A percentile compares a stretch with the other conserved stretches of the same genome.
These are phyloP conservation scores for Pterula multifida DNA, from an alignment of 1,284 basidiomycete genomes.

Conservation along the genomic window DNA sequence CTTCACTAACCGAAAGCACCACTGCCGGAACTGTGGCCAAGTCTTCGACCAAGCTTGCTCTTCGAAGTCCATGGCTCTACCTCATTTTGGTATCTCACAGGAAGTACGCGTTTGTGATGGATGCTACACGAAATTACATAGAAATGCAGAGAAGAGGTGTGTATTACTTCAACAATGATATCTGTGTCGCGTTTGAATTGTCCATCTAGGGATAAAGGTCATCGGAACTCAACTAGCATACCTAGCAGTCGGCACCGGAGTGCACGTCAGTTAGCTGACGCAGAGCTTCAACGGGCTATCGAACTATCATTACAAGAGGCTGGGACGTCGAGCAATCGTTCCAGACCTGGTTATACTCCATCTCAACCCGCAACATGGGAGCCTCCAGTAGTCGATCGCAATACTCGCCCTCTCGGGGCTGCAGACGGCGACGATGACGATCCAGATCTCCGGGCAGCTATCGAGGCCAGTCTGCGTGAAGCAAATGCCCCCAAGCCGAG, in stretches of 20 bases:
- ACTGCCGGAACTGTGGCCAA: slow-evolving; percentile 96
- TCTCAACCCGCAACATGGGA: slow-evolving; percentile 48
- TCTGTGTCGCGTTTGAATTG: slow-evolving; percentile 2
- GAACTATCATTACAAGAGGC: slow-evolving; percentile 80
- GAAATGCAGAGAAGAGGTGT: slow-evolving; percentile 42
- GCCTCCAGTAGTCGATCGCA: slow-evolving; percentile 57
- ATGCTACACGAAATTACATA: slow-evolving; percentile 68
- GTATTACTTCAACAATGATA: slow-evolving; percentile 10
- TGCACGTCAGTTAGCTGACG: slow-evolving; percentile 64
- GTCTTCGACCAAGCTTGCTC: slow-evolving; percentile 96
- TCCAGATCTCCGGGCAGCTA: slow-evolving; percentile 86
- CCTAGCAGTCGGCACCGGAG: slow-evolving; percentile 37
- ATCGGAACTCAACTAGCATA: slow-evolving; percentile 38
- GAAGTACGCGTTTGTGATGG: slow-evolving; percentile 92
- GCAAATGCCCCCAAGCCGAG: slow-evolving; percentile 69
- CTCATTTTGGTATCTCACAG: slow-evolving; percentile 90
- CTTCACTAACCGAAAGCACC: slow-evolving; percentile 96
- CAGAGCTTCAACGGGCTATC: slow-evolving; percentile 89
- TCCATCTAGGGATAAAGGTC: slow-evolving; percentile 31
- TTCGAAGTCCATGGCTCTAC: slow-evolving; percentile 73
- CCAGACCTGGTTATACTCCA: slow-evolving; percentile 57
- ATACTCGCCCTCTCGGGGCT: slow-evolving; percentile 28
- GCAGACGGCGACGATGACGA: slow-evolving; percentile 69
- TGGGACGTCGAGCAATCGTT: slow-evolving; percentile 34
- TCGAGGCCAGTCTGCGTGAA: slow-evolving; percentile 89